A percentile compares a stretch with the other conserved stretches of the same genome.
Conservation (phyloP, 257 asterid species). For the Ballota nigra region DNA sequence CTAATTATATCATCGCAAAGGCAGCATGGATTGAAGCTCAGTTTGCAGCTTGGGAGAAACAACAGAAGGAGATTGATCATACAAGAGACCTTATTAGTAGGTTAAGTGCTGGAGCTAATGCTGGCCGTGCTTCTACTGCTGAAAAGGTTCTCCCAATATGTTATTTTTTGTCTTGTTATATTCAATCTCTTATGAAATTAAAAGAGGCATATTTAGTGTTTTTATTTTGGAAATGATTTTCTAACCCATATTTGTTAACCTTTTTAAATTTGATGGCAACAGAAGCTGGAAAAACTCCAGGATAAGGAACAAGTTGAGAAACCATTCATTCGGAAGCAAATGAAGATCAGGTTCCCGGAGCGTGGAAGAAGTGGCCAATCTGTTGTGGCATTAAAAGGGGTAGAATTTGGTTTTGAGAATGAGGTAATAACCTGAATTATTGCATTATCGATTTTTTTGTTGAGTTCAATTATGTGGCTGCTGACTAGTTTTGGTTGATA, state of each 20-base stretch:
- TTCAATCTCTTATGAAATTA: neutral
- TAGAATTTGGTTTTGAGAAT: slow-evolving; percentile 72
- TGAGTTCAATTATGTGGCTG: neutral
- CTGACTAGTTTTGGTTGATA: neutral
- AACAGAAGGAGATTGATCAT: slow-evolving; percentile 89
- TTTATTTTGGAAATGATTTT: neutral
- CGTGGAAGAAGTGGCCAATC: slow-evolving; percentile 92
- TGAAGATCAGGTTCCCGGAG: slow-evolving; percentile 96
- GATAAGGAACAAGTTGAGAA: slow-evolving; percentile 90
- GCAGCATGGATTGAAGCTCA: slow-evolving; percentile 84
- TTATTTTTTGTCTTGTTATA: neutral
- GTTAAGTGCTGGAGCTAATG: slow-evolving; percentile 91
- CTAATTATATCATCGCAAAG: slow-evolving; percentile 68
- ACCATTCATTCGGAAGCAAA: slow-evolving; percentile 96
- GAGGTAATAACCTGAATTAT: slow-evolving; percentile 49
- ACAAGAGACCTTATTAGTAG: slow-evolving; percentile 74
- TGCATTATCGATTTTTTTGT: neutral
- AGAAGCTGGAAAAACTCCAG: slow-evolving; percentile 96
- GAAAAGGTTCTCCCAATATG: slow-evolving; percentile 60
- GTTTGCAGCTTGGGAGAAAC: slow-evolving; percentile 96
- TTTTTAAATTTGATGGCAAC: slow-evolving; percentile 29
- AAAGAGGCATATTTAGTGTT: neutral
- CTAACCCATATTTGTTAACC: neutral
- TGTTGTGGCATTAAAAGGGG: slow-evolving; percentile 63
- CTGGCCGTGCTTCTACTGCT: slow-evolving; percentile 99